These are phyloP conservation scores for Ophiostoma ips DNA, from an alignment of 2,329 filamentous ascomycete genomes.

Conservation along the genomic window DNA sequence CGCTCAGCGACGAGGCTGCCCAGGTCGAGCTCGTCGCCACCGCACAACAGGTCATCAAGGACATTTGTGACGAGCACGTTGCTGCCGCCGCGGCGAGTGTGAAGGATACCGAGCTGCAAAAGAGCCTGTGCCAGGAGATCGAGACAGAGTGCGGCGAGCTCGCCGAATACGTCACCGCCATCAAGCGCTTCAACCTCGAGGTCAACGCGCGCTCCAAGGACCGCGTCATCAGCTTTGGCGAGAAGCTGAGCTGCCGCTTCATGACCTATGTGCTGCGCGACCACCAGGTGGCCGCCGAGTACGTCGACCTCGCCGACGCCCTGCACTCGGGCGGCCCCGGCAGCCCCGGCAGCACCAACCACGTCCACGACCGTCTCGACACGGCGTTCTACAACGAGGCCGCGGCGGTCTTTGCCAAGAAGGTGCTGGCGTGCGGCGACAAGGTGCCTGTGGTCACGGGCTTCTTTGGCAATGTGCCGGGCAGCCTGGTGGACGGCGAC, in stretches of 20 bases:
- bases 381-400: constrained; percentile 57
- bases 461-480: constrained; percentile 88
- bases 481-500: constrained; percentile 48
- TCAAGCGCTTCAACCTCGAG: constrained; percentile 55
- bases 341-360: neutral
- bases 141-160: constrained; percentile 69
- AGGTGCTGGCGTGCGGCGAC: constrained; percentile 49
- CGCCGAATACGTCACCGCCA: constrained; percentile 55
- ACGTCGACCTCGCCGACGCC: constrained; percentile 63
- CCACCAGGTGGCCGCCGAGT: constrained; percentile 69
- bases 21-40: constrained; percentile 43
- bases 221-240: constrained; percentile 84
- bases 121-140: constrained; percentile 50
- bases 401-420: constrained; percentile 44
- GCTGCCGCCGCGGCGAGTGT: constrained; percentile 54
- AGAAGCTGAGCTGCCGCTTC: constrained; percentile 88
- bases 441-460: constrained; percentile 66
- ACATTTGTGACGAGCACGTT: constrained; percentile 73
- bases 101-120: constrained; percentile 38
- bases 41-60: constrained; percentile 62
- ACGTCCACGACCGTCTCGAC: constrained; percentile 39
- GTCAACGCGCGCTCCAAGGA: constrained; percentile 69
- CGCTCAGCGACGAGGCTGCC: constrained; percentile 31
- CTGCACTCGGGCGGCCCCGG: constrained; percentile 12
- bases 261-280: constrained; percentile 78